Conservation (phyloP, 2,329 filamentous ascomycete species). For the Alternaria rosae region DNA sequence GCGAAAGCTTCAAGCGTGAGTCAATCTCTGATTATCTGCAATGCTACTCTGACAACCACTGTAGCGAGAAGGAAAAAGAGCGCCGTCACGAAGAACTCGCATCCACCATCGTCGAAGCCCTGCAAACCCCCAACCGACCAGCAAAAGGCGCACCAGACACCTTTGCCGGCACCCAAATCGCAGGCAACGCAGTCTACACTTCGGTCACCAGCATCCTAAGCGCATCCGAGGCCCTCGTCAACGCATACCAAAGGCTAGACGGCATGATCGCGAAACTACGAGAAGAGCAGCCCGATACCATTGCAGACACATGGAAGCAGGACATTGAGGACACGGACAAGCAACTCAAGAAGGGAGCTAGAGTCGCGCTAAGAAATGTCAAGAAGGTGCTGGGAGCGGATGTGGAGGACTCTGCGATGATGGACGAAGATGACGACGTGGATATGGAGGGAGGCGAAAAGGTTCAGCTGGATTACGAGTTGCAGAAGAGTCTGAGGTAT, state of each 20-base stretch:
- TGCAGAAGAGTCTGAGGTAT: conserved; percentile 34
- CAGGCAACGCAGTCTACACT: conserved; percentile 22
- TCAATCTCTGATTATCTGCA: neutral
- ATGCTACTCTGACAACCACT: neutral
- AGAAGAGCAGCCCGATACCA: conserved; percentile 20
- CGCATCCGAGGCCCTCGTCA: conserved; percentile 27
- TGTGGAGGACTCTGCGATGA: conserved; percentile 7
- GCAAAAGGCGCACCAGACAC: conserved; percentile 5
- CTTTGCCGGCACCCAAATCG: conserved; percentile 23
- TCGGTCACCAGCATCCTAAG: conserved; percentile 20
- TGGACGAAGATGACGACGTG: conserved; percentile 6
- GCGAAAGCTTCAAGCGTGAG: conserved; percentile 31
- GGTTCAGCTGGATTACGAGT: conserved; percentile 27
- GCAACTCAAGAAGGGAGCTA: conserved; percentile 35
- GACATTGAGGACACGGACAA: conserved; percentile 33
- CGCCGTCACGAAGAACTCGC: conserved; percentile 33
- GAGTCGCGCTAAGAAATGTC: conserved; percentile 37
- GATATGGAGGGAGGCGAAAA: conserved; percentile 13
- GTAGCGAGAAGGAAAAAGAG: conserved; percentile 25
- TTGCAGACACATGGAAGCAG: conserved; percentile 32
- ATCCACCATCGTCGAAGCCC: conserved; percentile 24
- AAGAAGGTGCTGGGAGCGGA: conserved; percentile 37
- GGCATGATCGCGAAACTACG: conserved; percentile 24
- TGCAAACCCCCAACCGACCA: conserved; percentile 20
- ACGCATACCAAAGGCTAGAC: conserved; percentile 36